Conservation (phyloP, 106 monocot species). For the Iris macrosiphon region DNA sequence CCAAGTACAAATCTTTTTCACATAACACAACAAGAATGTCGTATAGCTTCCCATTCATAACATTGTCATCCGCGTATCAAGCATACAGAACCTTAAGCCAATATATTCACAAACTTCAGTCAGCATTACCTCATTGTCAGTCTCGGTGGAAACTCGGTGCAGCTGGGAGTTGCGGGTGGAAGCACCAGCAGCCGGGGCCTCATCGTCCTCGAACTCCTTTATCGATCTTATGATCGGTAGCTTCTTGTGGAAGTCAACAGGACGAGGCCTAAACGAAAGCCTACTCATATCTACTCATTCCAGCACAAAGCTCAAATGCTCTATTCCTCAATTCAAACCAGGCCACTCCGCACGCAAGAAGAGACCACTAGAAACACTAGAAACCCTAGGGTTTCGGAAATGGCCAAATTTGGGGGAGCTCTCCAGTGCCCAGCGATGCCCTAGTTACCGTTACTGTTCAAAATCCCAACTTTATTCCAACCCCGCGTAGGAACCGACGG, state of each 20-base stretch:
- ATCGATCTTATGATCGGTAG: conserved; percentile 83
- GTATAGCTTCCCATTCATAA: background rate
- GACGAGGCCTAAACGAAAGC: conserved; percentile 91
- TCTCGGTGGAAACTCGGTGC: conserved; percentile 42
- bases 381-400: background rate
- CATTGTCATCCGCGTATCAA: too few relatives aligned
- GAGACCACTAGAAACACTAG: conserved; percentile 8
- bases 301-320: conserved; percentile 8
- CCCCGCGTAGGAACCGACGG: background rate
- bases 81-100: background rate
- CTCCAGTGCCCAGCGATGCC: conserved; percentile 9
- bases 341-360: conserved; percentile 6
- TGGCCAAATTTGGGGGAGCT: background rate
- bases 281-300: conserved; percentile 91
- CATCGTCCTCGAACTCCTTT: conserved; percentile 97
- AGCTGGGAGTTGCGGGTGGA: conserved; percentile 63
- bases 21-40: background rate
- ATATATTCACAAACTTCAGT: background rate
- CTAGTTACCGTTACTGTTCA: conserved; percentile 16
- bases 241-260: conserved; percentile 98
- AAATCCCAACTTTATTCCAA: background rate
- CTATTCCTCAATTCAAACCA: background rate
- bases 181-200: conserved; percentile 36
- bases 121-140: conserved; percentile 70
- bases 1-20: background rate